Base-by-base conservation (phyloP, 2,329 filamentous ascomycete species). In the Sclerotinia subarctica region DNA sequence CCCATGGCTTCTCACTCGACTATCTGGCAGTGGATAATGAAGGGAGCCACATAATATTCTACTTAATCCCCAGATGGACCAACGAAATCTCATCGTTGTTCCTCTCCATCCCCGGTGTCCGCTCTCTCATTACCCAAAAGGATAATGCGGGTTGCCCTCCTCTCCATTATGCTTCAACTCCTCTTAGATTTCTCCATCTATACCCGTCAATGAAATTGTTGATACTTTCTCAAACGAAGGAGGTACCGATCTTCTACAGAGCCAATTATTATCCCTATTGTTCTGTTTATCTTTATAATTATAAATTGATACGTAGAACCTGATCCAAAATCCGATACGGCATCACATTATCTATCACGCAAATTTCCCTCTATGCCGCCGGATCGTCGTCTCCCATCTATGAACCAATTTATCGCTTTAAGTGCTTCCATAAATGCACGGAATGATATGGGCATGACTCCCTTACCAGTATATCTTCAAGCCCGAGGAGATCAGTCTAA, bases 291-390 rank as follows among this genome's bases (percentile, higher is more conserved):
- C n/a, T n/a, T n/a, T n/a, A n/a, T n/a, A n/a, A n/a, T n/a, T n/a
- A n/a, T n/a, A n/a, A n/a, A n/a, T n/a, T n/a, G n/a, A n/a, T n/a
- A n/a, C n/a, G n/a, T n/a, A 11, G 68, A 69, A 1, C 59, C 62
- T 13, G 71, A 69, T 47, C 69, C 60, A 17, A n/a, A 64, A 24
- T 69, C 57, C 2, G 64, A 71, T 19, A 72, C 70, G 3, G 65
- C 66, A 15, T 63, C 72, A 15, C 71, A 73, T 19, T 51, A 73
- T 47, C 58, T 72, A 29, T 47, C 47, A 5, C 11, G 17, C 24
- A 26, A 11, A 13, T 21, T 21, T 3, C 19, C 19, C 3, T 35
- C 5, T 19, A n/a, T 11, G 2, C 19, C 2, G 6, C 0, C 17
- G 3, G 11, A 62, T 13, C 29, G 1, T 46, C 10, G 0, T 46